These are phyloP conservation scores for Lablab purpureus DNA, from an alignment of 306 rosid genomes.

Conservation along the genomic window DNA sequence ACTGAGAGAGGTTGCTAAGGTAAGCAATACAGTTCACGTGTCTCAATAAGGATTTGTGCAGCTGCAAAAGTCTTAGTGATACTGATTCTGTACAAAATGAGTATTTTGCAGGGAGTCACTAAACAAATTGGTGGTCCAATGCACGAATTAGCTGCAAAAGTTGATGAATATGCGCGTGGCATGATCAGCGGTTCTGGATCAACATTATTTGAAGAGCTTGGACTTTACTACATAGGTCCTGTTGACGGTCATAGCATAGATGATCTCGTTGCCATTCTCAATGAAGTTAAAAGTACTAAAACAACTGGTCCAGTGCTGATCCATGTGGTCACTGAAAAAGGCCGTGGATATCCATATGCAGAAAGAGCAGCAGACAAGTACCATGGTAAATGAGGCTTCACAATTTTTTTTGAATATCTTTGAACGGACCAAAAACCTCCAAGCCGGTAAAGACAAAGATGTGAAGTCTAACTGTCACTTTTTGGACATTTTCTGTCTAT, in stretches of 20 bases:
- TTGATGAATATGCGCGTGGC: conserved; percentile 93
- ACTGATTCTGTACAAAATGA: conserved; percentile 41
- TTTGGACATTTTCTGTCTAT: background rate
- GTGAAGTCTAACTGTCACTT: background rate
- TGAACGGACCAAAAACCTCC: background rate
- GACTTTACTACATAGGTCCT: conserved; percentile 91
- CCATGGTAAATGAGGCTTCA: conserved; percentile 67
- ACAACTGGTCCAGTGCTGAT: conserved; percentile 90
- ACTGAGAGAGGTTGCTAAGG: conserved; percentile 90
- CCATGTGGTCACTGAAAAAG: conserved; percentile 91
- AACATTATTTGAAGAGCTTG: conserved; percentile 94
- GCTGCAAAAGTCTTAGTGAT: conserved; percentile 13
- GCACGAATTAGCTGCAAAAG: conserved; percentile 95
- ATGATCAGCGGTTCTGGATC: conserved; percentile 91
- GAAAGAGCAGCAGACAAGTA: conserved; percentile 91
- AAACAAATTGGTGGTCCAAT: conserved; percentile 79
- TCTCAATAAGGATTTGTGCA: background rate
- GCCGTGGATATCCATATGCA: conserved; percentile 92
- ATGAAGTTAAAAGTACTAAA: conserved; percentile 76
- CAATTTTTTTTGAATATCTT: background rate
- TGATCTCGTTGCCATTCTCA: conserved; percentile 79
- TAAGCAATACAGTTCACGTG: conserved; percentile 47
- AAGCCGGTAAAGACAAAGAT: background rate
- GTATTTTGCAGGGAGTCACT: conserved; percentile 76
- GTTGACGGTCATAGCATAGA: conserved; percentile 91